Percentiles rank a stretch among this genome's conserved stretches.
phyloP scores from a whole-genome alignment of 202 grass and related monocot genomes.

The Setaria viridis region DNA sequence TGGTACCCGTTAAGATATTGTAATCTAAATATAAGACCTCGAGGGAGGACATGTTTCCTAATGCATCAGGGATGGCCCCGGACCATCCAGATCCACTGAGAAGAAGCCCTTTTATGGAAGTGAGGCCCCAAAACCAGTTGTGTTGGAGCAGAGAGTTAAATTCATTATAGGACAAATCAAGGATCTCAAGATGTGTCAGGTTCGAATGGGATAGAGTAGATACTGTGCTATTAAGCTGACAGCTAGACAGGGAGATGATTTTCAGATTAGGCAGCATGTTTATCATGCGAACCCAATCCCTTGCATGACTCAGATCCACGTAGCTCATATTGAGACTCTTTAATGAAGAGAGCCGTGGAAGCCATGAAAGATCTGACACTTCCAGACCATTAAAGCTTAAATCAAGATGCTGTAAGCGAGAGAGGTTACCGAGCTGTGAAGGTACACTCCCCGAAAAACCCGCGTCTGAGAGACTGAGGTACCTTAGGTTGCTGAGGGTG shows the following conservation, averaged over 20 bases:
- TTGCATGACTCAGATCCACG: not conserved
- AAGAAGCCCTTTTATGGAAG: not conserved
- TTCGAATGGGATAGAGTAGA: slow-evolving; percentile 1
- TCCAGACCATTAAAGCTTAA: too few species aligned
- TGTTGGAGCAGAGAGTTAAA: not conserved
- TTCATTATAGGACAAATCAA: not conserved
- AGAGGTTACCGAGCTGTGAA: slow-evolving; percentile 46
- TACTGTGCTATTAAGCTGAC: not conserved
- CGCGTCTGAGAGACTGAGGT: slow-evolving; percentile 35
- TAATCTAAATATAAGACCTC: too few species aligned
- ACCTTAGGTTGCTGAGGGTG: not conserved
- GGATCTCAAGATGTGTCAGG: not conserved
- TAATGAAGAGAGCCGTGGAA: slow-evolving; percentile 48
- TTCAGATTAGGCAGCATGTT: slow-evolving; percentile 49
- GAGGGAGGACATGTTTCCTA: slow-evolving; percentile 20
- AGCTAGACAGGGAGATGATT: not conserved
- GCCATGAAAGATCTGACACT: slow-evolving; percentile 36
- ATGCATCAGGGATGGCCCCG: slow-evolving; percentile 3
- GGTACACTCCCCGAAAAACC: not conserved
- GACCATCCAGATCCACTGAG: not conserved
- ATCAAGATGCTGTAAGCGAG: too few species aligned
- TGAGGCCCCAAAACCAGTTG: slow-evolving; percentile 37
- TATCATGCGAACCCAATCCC: slow-evolving; percentile 28
- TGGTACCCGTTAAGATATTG: not conserved
- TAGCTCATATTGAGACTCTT: not conserved